These are phyloP conservation scores for Collybia sordida DNA, from an alignment of 768 basidiomycete species.

Conservation along the genomic window DNA sequence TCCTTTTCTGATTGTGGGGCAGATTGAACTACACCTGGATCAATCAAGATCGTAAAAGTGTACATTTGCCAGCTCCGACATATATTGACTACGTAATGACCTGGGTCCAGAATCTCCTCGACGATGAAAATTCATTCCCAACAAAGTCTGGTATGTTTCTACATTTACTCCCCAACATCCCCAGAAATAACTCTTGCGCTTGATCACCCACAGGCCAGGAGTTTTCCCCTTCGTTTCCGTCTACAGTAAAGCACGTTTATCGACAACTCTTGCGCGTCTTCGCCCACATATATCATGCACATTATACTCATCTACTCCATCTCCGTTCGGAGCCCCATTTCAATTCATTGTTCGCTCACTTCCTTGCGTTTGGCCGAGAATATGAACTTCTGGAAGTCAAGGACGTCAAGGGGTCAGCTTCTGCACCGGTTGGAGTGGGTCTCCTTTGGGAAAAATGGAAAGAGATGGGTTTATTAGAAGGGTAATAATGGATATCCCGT, in stretches of 20 bases:
- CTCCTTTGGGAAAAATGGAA: conserved; percentile 87
- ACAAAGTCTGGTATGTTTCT: conserved; percentile 84
- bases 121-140: conserved; percentile 91
- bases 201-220: conserved; percentile 65
- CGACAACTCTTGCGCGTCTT: conserved; percentile 96
- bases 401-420: conserved; percentile 75
- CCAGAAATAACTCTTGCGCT: background rate
- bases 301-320: conserved; percentile 90
- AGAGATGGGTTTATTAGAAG: conserved; percentile 81
- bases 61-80: conserved; percentile 90
- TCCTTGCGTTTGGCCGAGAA: conserved; percentile 93
- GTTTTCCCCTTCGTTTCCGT: conserved; percentile 85
- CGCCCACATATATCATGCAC: conserved; percentile 97
- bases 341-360: conserved; percentile 97
- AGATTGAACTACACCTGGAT: conserved; percentile 98
- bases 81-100: conserved; percentile 99
- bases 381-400: conserved; percentile 91
- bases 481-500: conserved; percentile 19
- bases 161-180: background rate
- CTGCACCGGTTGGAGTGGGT: conserved; percentile 70
- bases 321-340: conserved; percentile 94
- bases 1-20: conserved; percentile 1
- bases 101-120: conserved; percentile 94
- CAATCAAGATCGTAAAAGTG: conserved; percentile 90
- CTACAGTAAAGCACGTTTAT: conserved; percentile 93